These are phyloP conservation scores for Xylariaceae sp. DNA, from an alignment of 2,329 filamentous ascomycete genomes.

Conservation along the genomic window DNA sequence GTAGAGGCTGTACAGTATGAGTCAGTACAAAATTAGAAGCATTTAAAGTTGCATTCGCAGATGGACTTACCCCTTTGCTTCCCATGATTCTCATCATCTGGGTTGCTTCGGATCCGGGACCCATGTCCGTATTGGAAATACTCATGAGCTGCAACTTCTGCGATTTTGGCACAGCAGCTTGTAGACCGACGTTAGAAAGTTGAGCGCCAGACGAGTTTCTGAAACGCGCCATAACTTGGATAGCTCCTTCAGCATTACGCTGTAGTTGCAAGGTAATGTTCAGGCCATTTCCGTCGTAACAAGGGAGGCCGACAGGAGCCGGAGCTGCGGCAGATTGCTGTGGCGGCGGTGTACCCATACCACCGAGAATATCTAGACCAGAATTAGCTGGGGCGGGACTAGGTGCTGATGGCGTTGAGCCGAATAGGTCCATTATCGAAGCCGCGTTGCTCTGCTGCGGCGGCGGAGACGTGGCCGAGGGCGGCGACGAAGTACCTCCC, in stretches of 20 bases:
- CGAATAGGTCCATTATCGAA: slow-evolving; percentile 90
- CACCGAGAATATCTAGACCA: slow-evolving; percentile 47
- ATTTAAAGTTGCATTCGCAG: not conserved
- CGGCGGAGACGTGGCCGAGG: slow-evolving; percentile 42
- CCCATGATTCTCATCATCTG: slow-evolving; percentile 86
- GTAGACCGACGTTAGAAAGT: slow-evolving; percentile 74
- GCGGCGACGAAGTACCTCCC: slow-evolving; percentile 53
- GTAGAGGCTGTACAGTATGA: slow-evolving; percentile 59
- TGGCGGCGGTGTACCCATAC: slow-evolving; percentile 45
- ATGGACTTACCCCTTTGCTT: slow-evolving; percentile 76
- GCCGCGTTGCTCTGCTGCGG: slow-evolving; percentile 54
- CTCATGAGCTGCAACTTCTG: slow-evolving; percentile 90
- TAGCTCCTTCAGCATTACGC: slow-evolving; percentile 70
- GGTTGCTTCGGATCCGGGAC: slow-evolving; percentile 74
- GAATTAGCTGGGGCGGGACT: slow-evolving; percentile 42
- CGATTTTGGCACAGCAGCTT: slow-evolving; percentile 93
- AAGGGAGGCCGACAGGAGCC: slow-evolving; percentile 56
- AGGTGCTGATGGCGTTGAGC: slow-evolving; percentile 36
- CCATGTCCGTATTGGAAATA: slow-evolving; percentile 77
- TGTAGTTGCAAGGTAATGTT: slow-evolving; percentile 78
- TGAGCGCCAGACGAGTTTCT: slow-evolving; percentile 64
- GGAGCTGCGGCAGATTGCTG: slow-evolving; percentile 37
- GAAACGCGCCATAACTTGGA: slow-evolving; percentile 83
- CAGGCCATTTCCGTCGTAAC: slow-evolving; percentile 84
- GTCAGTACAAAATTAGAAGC: not conserved